Evolutionary conservation across 306 rosid genomes (phyloP).

Genomic region (Fagus crenata): DNA sequence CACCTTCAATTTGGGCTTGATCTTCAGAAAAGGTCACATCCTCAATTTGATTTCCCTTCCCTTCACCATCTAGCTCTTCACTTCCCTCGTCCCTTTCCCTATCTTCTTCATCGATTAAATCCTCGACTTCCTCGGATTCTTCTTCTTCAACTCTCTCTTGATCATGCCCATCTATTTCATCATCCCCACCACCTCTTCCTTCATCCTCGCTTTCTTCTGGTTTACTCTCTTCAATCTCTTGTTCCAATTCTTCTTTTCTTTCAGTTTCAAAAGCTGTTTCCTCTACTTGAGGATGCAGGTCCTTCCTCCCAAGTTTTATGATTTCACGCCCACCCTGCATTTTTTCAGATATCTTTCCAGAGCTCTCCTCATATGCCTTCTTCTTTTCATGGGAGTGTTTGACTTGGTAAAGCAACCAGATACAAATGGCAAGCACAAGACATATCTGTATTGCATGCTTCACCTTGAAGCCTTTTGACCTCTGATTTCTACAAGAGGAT

Average conservation of each 20-base stretch:
- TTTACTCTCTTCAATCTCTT: conserved; percentile 31
- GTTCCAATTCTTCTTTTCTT: conserved; percentile 28
- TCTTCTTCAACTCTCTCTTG: conserved; percentile 54
- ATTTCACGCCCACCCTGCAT: conserved; percentile 29
- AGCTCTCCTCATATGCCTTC: conserved; percentile 29
- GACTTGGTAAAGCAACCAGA: conserved; percentile 71
- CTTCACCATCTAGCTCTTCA: conserved; percentile 45
- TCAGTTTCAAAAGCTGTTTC: conserved; percentile 19
- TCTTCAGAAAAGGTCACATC: conserved; percentile 38
- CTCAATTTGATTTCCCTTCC: conserved; percentile 33
- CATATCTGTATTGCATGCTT: conserved; percentile 49
- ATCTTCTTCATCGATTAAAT: conserved; percentile 54
- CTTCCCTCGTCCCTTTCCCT: conserved; percentile 44
- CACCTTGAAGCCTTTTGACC: conserved; percentile 58
- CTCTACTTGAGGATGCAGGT: conserved; percentile 39
- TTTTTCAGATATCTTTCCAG: conserved; percentile 20
- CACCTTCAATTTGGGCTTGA: conserved; percentile 32
- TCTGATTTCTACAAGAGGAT: conserved; percentile 50
- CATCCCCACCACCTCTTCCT: conserved; percentile 28
- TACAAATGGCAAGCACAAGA: conserved; percentile 38
- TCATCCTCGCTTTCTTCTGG: conserved; percentile 29
- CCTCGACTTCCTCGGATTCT: conserved; percentile 56
- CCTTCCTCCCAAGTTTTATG: conserved; percentile 56
- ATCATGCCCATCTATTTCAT: conserved; percentile 31
- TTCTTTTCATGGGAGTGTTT: conserved; percentile 43